These are phyloP conservation scores for Xylariaceae sp. DNA, from an alignment of 2,329 filamentous ascomycete genomes.

Conservation along the genomic window DNA sequence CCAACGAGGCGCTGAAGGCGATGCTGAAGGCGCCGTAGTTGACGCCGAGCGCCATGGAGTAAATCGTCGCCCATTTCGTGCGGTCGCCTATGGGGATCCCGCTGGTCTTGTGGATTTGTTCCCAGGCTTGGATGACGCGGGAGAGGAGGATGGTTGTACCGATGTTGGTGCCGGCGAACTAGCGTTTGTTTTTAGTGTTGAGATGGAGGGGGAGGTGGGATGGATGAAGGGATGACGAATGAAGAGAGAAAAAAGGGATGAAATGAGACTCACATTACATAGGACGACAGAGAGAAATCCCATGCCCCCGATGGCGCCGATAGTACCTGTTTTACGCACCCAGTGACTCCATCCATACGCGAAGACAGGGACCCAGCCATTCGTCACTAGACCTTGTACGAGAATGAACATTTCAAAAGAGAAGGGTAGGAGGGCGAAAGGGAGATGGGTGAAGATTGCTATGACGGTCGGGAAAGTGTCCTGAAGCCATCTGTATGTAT, in stretches of 20 bases:
- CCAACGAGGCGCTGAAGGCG: constrained; percentile 65
- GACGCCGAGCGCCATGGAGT: constrained; percentile 68
- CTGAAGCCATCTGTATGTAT: constrained; percentile 53
- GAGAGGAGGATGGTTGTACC: constrained; percentile 69
- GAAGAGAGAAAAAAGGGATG: too few relatives aligned
- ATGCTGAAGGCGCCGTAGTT: constrained; percentile 72
- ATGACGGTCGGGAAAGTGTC: constrained; percentile 67
- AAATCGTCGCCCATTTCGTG: constrained; percentile 68
- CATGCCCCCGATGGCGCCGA: constrained; percentile 67
- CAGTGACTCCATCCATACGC: constrained; percentile 69
- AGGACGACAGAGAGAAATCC: constrained; percentile 64
- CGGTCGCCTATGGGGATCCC: constrained; percentile 51
- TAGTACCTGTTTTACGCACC: constrained; percentile 62
- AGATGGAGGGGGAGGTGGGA: not conserved
- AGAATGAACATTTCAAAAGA: constrained; percentile 70
- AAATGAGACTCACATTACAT: constrained; percentile 56
- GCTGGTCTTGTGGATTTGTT: constrained; percentile 48
- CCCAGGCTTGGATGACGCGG: constrained; percentile 64
- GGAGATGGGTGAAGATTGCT: constrained; percentile 59
- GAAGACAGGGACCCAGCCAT: constrained; percentile 69
- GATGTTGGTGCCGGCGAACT: constrained; percentile 75
- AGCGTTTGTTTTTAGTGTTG: not conserved
- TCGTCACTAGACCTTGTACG: constrained; percentile 65
- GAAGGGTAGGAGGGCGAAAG: constrained; percentile 63
- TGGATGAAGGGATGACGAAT: not conserved